These are phyloP conservation scores for Hemerocallis citrina DNA, from an alignment of 106 monocot genomes.

Conservation along the genomic window DNA sequence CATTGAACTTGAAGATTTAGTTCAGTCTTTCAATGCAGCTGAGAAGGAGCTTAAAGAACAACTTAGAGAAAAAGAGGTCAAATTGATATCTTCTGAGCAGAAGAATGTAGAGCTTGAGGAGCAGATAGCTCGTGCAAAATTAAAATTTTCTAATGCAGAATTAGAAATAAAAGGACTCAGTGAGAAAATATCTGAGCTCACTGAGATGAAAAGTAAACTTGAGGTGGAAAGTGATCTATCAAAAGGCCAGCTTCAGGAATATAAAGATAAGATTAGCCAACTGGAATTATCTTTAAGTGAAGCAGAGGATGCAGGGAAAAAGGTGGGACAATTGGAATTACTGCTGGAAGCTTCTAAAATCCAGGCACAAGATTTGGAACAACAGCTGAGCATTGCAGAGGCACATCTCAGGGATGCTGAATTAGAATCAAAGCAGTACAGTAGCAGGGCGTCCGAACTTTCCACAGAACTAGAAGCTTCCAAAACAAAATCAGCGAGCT, in stretches of 20 bases:
- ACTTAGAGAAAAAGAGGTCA: slow-evolving; percentile 44
- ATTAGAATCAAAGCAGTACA: slow-evolving; percentile 20
- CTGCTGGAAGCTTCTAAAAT: slow-evolving; percentile 32
- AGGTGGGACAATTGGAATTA: slow-evolving; percentile 45
- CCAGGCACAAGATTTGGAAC: slow-evolving; percentile 29
- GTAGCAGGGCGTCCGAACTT: slow-evolving; percentile 30
- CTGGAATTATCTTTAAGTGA: slow-evolving; percentile 48
- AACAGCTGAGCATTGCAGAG: slow-evolving; percentile 17
- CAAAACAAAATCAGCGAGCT: slow-evolving; percentile 33
- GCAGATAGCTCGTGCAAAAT: slow-evolving; percentile 33
- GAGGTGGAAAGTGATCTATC: slow-evolving; percentile 39
- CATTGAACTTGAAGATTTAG: slow-evolving; percentile 43
- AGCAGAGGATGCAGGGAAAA: slow-evolving; percentile 38
- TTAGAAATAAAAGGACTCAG: slow-evolving; percentile 32
- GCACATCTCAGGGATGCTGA: slow-evolving; percentile 28
- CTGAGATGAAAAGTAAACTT: slow-evolving; percentile 17
- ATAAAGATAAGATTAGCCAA: slow-evolving; percentile 47
- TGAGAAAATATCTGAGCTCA: slow-evolving; percentile 41
- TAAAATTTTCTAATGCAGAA: slow-evolving; percentile 35
- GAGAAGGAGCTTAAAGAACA: slow-evolving; percentile 36
- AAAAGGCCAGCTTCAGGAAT: slow-evolving; percentile 27
- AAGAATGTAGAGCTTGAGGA: slow-evolving; percentile 50
- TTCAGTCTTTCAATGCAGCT: slow-evolving; percentile 33
- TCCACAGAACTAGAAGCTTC: slow-evolving; percentile 46
- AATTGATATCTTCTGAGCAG: slow-evolving; percentile 44